Evolutionary conservation across 108 stramenopile genomes (phyloP).

Genomic region (Cafeteria roenbergensis): DNA sequence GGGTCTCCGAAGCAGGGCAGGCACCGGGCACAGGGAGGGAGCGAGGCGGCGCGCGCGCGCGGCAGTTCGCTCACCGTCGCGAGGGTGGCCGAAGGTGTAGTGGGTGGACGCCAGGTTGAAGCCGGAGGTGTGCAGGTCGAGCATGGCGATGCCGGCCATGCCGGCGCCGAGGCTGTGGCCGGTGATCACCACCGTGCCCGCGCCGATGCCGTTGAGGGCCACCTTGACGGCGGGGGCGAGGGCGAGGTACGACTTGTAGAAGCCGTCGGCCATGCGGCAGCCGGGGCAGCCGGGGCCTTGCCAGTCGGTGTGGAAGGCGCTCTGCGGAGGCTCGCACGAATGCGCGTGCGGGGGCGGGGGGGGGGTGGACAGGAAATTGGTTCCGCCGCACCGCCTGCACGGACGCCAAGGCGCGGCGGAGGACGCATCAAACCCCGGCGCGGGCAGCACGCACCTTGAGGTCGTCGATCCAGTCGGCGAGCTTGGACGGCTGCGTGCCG

Average conservation of each 20-base stretch:
- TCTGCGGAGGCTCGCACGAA: no score
- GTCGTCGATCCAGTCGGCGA: slow-evolving; percentile 8
- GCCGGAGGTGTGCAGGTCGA: background rate
- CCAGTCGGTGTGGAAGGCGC: background rate
- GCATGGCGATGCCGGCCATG: slow-evolving; percentile 13
- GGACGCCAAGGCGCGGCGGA: no score
- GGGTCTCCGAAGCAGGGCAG: no score
- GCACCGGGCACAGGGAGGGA: background rate
- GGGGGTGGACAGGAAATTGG: no score
- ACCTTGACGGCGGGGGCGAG: background rate
- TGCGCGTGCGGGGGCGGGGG: no score
- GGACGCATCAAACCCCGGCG: no score
- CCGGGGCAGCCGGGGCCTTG: background rate
- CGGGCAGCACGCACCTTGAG: no score
- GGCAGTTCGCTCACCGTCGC: slow-evolving; percentile 18
- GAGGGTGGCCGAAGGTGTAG: slow-evolving; percentile 25
- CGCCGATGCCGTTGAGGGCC: background rate
- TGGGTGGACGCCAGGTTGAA: background rate
- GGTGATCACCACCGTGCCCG: slow-evolving; percentile 7
- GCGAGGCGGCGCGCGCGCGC: background rate
- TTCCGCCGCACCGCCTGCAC: no score
- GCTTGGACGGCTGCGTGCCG: background rate
- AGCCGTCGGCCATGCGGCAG: slow-evolving; percentile 11
- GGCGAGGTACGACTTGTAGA: slow-evolving; percentile 9
- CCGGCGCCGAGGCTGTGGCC: slow-evolving; percentile 21